phyloP scores from a whole-genome alignment of 2,329 filamentous ascomycete species.

The Sporothrix mexicana region DNA sequence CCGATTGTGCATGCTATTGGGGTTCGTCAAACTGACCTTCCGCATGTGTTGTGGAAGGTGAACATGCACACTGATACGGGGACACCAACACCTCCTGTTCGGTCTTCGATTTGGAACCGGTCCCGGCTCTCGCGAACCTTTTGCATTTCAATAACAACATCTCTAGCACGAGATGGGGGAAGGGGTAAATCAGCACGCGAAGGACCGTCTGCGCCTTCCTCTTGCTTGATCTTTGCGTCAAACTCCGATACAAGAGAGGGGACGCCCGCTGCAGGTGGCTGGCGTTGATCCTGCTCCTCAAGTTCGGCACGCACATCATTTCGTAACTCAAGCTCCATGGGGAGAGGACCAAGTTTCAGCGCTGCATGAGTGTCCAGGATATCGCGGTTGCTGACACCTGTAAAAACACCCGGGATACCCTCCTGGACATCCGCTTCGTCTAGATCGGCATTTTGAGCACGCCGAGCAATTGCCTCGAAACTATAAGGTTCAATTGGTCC shows the following conservation, averaged over 20 bases:
- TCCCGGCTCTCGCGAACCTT: conserved; percentile 93
- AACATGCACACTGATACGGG: conserved; percentile 94
- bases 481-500: conserved; percentile 69
- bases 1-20: too few relatives aligned
- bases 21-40: conserved; percentile 69
- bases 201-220: conserved; percentile 85
- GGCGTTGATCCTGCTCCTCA: conserved; percentile 79
- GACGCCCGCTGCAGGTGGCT: conserved; percentile 73
- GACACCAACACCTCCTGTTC: conserved; percentile 81
- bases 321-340: conserved; percentile 81
- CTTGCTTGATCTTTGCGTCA: conserved; percentile 84
- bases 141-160: conserved; percentile 92
- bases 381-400: conserved; percentile 66
- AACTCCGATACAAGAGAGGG: conserved; percentile 84
- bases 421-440: conserved; percentile 68
- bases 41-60: conserved; percentile 95
- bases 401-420: conserved; percentile 67
- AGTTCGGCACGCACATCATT: conserved; percentile 87
- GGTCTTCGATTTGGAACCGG: conserved; percentile 83
- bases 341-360: conserved; percentile 79
- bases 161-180: conserved; percentile 84
- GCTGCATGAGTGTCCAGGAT: conserved; percentile 61
- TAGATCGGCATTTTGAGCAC: conserved; percentile 64
- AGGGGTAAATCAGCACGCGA: conserved; percentile 80
- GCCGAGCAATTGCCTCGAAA: conserved; percentile 65